A percentile compares a stretch with the other conserved stretches of the same genome.
Evolutionary conservation across 2,329 filamentous ascomycete genomes (phyloP).

Genomic region (Raffaelea albimanens): DNA sequence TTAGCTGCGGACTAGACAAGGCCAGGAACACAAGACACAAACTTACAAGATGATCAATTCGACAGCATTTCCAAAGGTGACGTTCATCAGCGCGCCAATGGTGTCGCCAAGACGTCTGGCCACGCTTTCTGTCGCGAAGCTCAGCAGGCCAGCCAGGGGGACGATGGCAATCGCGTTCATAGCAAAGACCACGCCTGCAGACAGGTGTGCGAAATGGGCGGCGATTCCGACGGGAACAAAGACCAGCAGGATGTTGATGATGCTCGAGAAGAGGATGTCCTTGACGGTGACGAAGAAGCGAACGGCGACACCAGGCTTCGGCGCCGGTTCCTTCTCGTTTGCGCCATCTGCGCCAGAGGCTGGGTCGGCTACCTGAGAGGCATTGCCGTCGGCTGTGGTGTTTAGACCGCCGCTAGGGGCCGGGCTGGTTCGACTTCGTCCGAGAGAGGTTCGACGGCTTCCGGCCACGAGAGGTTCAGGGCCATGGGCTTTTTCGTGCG

Average conservation of each 20-base stretch:
- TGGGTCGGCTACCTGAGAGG: too few species aligned
- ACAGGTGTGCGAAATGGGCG: conserved; percentile 30
- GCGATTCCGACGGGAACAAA: conserved; percentile 64
- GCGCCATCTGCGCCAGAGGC: too few species aligned
- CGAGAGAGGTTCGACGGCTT: background rate
- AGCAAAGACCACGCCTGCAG: conserved; percentile 42
- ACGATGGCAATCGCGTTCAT: conserved; percentile 66
- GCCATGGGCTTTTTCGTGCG: conserved; percentile 19
- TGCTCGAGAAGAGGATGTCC: conserved; percentile 50
- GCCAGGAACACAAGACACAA: conserved; percentile 33
- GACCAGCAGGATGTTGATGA: conserved; percentile 56
- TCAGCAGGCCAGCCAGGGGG: conserved; percentile 72
- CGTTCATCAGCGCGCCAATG: conserved; percentile 79
- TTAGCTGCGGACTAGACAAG: conserved; percentile 14
- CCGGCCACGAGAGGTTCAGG: conserved; percentile 11
- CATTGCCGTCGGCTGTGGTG: background rate
- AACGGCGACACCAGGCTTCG: conserved; percentile 11
- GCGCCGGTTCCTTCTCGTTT: conserved; percentile 6
- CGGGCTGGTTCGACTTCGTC: background rate
- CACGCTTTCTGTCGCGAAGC: conserved; percentile 82
- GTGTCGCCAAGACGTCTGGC: conserved; percentile 74
- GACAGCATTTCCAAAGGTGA: conserved; percentile 85
- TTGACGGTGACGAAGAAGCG: conserved; percentile 34
- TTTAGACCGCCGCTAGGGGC: background rate
- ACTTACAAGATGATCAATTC: conserved; percentile 69